Base-by-base conservation (phyloP, 2,329 filamentous ascomycete species). In the Cladosporium sp. region DNA sequence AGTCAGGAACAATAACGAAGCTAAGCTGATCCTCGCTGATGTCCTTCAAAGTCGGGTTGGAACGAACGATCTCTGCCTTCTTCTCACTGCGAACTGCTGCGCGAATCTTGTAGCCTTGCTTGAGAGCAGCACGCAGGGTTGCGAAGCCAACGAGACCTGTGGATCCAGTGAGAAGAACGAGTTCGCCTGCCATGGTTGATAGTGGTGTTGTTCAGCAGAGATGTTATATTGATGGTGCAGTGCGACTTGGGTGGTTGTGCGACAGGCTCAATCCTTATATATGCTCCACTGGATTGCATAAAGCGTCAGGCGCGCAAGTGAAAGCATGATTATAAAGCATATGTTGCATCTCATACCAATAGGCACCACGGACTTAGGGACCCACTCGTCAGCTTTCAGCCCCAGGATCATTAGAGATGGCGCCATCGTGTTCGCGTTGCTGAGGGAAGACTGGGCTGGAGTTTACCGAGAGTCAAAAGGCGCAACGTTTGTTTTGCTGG, bases 1-100 rank as follows among this genome's bases (percentile, higher is more conserved):
- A 71, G 52, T 78, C 73, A 1, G 74, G 72, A 1, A 79, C 72
- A 36, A 75, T 59, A 20, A 66, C 60, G 54, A 64, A 63, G n/a
- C 39, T 51, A 14, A 65, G 59, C 36, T 55, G 42, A 5, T 47
- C 28, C 7, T 40, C 45, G 22, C 14, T 20, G 25, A 40, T n/a
- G 5, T 47, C 25, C 20, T 60, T 54, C 17, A 62, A 19, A 9
- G 34, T 50, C 6, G 59, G 45, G 22, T 63, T 63, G 14, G 63
- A 61, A 19, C 56, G 55, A 25, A 60, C 59, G 56, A 66, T 59
- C 37, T 61, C 37, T 25, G 59, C 58, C 55, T 67, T 67, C 8
- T 49, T 25, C 34, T 69, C 60, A 20, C 61, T 62, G 52, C 67
- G 66, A 42, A 70, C 64, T 8, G 62, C 65, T 6, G 67, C 67